phyloP scores from a whole-genome alignment of 192 early-diverging fungal species.

The Gorgonomyces haynaldii region DNA sequence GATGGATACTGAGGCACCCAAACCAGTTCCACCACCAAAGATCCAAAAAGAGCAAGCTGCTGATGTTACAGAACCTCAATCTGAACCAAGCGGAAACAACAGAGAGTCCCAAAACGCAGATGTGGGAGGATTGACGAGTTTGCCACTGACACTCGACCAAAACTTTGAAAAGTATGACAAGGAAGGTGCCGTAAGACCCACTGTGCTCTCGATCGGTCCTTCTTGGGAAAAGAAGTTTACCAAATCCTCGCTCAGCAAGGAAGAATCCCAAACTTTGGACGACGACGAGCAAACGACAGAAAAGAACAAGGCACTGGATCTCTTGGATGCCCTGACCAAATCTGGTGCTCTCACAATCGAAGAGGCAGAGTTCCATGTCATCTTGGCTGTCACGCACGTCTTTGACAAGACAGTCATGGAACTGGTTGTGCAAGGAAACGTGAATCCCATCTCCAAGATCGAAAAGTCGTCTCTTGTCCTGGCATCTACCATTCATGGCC shows the following conservation, averaged over 20 bases:
- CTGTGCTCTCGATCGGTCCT: conserved; percentile 3
- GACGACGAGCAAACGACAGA: neutral
- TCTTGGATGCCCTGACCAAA: conserved; percentile 14
- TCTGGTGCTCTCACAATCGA: conserved; percentile 6
- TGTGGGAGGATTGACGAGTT: neutral
- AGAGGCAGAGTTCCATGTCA: conserved; percentile 10
- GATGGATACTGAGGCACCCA: neutral
- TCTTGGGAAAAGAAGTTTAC: too few species aligned
- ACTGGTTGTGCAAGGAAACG: conserved; percentile 9
- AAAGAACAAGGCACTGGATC: conserved; percentile 9
- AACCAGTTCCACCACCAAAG: neutral
- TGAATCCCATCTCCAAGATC: conserved; percentile 9
- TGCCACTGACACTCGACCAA: neutral
- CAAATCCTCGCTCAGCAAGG: neutral
- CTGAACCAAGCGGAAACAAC: conserved; percentile 1
- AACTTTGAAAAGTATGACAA: conserved; percentile 1
- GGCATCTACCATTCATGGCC: too few species aligned
- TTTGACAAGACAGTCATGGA: conserved; percentile 21
- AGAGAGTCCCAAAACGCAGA: neutral
- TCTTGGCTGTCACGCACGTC: conserved; percentile 9
- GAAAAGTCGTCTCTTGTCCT: too few species aligned
- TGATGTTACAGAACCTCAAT: neutral
- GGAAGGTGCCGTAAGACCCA: conserved; percentile 1
- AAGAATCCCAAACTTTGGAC: neutral
- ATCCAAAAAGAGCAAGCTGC: neutral